Conservation (phyloP, 257 asterid species). For the Asclepias syriaca region DNA sequence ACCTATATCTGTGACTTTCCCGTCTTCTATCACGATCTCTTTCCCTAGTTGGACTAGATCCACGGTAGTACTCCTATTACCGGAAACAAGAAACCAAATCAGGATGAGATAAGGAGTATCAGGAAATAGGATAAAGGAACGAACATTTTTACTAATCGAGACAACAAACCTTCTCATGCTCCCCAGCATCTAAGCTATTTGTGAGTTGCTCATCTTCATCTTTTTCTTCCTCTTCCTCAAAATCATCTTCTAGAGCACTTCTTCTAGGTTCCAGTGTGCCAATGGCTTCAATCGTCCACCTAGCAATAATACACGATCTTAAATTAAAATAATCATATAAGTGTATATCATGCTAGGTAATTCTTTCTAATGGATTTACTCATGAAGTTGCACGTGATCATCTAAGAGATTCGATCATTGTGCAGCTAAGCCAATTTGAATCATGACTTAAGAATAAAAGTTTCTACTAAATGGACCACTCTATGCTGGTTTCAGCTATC, state of each 20-base stretch:
- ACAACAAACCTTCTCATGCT: constrained; percentile 55
- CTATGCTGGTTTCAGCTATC: no score
- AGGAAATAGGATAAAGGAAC: neutral
- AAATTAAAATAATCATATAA: neutral
- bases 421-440: neutral
- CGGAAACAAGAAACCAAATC: neutral
- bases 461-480: no score
- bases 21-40: constrained; percentile 83
- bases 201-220: constrained; percentile 77
- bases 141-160: neutral
- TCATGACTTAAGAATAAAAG: no score
- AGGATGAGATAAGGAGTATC: neutral
- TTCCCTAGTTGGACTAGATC: constrained; percentile 76
- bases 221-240: constrained; percentile 96
- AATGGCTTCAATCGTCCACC: constrained; percentile 73
- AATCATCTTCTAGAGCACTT: constrained; percentile 99
- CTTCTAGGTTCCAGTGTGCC: constrained; percentile 78
- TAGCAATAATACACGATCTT: constrained; percentile 20
- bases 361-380: neutral
- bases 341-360: neutral
- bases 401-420: neutral
- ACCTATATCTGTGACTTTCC: constrained; percentile 85
- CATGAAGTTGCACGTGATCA: neutral
- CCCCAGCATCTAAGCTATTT: constrained; percentile 52
- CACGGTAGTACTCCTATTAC: constrained; percentile 64